Evolutionary conservation across 2,329 filamentous ascomycete genomes (phyloP), one percentile per base, ranked within the genome.

Genomic region (Cladophialophora immunda): DNA sequence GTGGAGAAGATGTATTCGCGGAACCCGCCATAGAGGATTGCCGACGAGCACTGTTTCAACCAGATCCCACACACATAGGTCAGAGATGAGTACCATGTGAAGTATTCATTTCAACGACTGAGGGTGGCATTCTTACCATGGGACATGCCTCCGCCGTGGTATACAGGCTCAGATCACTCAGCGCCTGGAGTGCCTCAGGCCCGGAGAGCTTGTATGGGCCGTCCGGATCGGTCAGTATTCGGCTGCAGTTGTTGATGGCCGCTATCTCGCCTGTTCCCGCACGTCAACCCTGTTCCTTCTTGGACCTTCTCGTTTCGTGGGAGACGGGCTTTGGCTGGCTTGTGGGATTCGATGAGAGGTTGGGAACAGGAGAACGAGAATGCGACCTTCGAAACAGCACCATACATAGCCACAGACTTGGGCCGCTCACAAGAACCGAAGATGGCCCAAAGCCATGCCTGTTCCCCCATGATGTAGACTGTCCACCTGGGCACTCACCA

Each of bases 111-210:
- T n/a, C n/a, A n/a, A n/a, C n/a, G n/a, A n/a, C n/a, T n/a, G n/a
- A n/a, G n/a, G n/a, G n/a, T n/a, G n/a, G n/a, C n/a, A 2, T 11
- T 3, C 66, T 61, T 69, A 76, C 74, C 82, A 87, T 88, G 3
- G 85, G 83, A 73, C 85, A 87, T 65, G 81, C 83, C 74, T 87
- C 85, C 1, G 82, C 85, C 72, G 85, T 87, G 30, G 85, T 87
- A 74, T 87, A 87, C 3, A 87, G 74, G 7, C 81, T 81, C 25
- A 87, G 74, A 22, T 79, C 71, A 3, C 75, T 68, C 69, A 85
- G 85, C 0, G 84, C 85, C 2, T 71, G 73, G n/a, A 80, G 72
- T 0, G 83, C 80, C 62, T 82, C 78, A 8, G 72, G 57, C 0
- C 80, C 72, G 0, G 76, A 78, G 47, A 86, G 73, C 2, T 77